A percentile compares a stretch with the other conserved stretches of the same genome.
These are phyloP conservation scores for Limonomyces culmigenus DNA, from an alignment of 1,284 basidiomycete species.

Conservation along the genomic window DNA sequence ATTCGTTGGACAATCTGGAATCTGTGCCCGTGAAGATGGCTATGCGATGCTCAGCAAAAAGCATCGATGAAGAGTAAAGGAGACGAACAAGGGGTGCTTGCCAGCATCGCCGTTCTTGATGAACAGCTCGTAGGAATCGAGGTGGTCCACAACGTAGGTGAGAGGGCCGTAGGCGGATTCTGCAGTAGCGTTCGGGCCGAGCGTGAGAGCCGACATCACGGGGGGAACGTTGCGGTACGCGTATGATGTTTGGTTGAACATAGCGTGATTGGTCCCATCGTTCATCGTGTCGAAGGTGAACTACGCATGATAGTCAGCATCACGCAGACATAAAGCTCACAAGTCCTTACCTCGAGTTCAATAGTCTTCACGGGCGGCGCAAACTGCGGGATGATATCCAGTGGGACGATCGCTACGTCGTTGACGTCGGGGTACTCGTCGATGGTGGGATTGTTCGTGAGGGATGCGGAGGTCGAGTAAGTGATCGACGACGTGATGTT, in stretches of 20 bases:
- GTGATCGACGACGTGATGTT: constrained; percentile 70
- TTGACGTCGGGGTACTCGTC: constrained; percentile 38
- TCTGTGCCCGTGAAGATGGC: constrained; percentile 73
- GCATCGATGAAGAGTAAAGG: neutral
- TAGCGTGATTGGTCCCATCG: constrained; percentile 66
- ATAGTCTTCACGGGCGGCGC: constrained; percentile 31
- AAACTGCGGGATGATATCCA: constrained; percentile 25
- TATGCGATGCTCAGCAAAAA: constrained; percentile 11
- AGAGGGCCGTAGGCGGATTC: constrained; percentile 64
- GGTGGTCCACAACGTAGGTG: constrained; percentile 58
- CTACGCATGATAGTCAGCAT: neutral
- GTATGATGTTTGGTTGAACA: constrained; percentile 61
- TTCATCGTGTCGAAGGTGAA: constrained; percentile 50
- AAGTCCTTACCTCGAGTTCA: constrained; percentile 24
- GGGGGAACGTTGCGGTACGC: constrained; percentile 55
- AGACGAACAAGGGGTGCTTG: constrained; percentile 64
- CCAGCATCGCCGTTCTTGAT: constrained; percentile 68
- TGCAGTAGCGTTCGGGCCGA: constrained; percentile 59
- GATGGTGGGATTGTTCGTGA: constrained; percentile 31
- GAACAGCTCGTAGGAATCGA: constrained; percentile 66
- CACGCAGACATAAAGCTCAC: constrained; percentile 14
- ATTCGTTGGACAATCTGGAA: constrained; percentile 65
- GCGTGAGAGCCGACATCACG: constrained; percentile 57
- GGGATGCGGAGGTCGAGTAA: constrained; percentile 32
- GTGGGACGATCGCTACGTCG: constrained; percentile 47